Evolutionary conservation across 352 stramenopile genomes (phyloP).

Genomic region (Pythium dissotocum): DNA sequence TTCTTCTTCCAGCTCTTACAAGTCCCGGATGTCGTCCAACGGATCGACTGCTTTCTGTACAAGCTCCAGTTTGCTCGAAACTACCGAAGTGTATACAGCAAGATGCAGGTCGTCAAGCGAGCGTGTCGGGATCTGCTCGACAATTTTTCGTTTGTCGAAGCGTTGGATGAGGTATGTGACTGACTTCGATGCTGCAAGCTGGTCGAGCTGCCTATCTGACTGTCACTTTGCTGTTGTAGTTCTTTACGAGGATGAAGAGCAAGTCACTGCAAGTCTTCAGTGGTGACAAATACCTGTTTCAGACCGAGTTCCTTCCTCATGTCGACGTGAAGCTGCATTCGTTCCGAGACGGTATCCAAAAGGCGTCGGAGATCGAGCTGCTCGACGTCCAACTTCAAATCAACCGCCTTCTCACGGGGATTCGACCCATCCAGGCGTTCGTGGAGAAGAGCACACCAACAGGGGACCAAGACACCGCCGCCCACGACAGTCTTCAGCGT

Average conservation of each 20-base stretch:
- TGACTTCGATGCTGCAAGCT: background rate
- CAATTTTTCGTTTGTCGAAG: constrained; percentile 65
- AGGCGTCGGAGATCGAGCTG: constrained; percentile 51
- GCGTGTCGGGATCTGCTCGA: constrained; percentile 67
- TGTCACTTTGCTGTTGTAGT: constrained; percentile 31
- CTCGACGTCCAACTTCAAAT: constrained; percentile 68
- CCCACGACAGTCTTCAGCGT: constrained; percentile 46
- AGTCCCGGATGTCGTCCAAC: constrained; percentile 53
- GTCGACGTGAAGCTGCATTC: constrained; percentile 58
- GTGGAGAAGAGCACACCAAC: constrained; percentile 35
- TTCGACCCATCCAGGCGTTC: constrained; percentile 48
- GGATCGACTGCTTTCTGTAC: constrained; percentile 78
- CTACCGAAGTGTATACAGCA: constrained; percentile 41
- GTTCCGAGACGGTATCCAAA: constrained; percentile 57
- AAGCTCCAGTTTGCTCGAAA: constrained; percentile 65
- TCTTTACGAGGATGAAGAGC: constrained; percentile 41
- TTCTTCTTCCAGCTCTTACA: constrained; percentile 72
- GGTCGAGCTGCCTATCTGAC: background rate
- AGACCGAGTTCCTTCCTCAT: constrained; percentile 35
- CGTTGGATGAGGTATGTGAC: constrained; percentile 41
- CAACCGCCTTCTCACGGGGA: constrained; percentile 52
- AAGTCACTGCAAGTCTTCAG: constrained; percentile 45
- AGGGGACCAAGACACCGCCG: constrained; percentile 39
- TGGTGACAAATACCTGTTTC: constrained; percentile 34
- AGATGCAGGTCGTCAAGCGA: constrained; percentile 60